A percentile compares a stretch with the other conserved stretches of the same genome.
These are phyloP conservation scores for Tripidium arundinaceum DNA, from an alignment of 202 grass and related monocot species.

Conservation along the genomic window DNA sequence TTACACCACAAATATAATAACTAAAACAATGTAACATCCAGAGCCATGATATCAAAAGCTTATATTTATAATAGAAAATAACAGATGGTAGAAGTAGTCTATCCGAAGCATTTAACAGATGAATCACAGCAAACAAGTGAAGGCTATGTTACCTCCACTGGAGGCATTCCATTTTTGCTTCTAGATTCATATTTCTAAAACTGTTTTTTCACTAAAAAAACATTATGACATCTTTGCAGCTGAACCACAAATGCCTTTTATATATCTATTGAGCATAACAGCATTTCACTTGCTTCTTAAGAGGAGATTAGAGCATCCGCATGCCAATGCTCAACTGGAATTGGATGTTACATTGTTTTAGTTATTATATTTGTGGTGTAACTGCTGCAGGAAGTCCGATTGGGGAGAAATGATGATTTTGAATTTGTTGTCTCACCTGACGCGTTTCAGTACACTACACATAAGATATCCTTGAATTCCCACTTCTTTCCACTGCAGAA, in stretches of 20 bases:
- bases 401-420: conserved; percentile 50
- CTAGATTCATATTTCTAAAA: not conserved
- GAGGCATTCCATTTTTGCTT: not conserved
- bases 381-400: conserved; percentile 58
- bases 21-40: not conserved
- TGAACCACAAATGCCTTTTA: not conserved
- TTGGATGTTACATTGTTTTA: not conserved
- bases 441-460: conserved; percentile 47
- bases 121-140: not conserved
- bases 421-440: conserved; percentile 81
- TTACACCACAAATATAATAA: conserved; percentile 20
- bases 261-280: not conserved
- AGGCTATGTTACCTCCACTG: not conserved
- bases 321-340: not conserved
- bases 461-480: conserved; percentile 45
- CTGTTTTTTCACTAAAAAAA: not conserved
- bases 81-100: not conserved
- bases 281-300: not conserved
- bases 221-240: not conserved
- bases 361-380: conserved; percentile 11
- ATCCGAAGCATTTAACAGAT: conserved; percentile 16
- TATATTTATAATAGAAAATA: not conserved
- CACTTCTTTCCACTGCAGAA: not conserved
- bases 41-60: conserved; percentile 1
- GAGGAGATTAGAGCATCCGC: not conserved